Evolutionary conservation across 768 basidiomycete species (phyloP).

Genomic region (Cystofilobasidium macerans): DNA sequence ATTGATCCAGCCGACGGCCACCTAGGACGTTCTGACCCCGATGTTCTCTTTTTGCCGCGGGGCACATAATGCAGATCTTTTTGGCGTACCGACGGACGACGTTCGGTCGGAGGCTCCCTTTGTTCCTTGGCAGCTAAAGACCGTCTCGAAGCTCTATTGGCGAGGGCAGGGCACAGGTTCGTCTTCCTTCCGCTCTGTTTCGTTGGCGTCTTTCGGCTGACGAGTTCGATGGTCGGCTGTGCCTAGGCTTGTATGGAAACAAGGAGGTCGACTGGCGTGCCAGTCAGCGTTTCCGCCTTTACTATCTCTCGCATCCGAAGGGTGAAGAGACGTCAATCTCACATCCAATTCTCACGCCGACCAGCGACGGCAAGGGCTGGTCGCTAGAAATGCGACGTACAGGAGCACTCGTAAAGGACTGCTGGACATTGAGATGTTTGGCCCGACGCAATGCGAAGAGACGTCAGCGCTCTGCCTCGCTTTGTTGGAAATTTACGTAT

Average conservation of each 20-base stretch:
- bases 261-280: conserved; percentile 17
- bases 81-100: background rate
- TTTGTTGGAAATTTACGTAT: background rate
- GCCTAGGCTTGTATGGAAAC: conserved; percentile 13
- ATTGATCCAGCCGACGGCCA: background rate
- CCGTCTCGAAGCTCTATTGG: conserved; percentile 14
- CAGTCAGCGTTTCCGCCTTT: conserved; percentile 15
- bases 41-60: conserved; percentile 17
- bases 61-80: conserved; percentile 16
- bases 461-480: background rate
- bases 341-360: background rate
- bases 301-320: conserved; percentile 11
- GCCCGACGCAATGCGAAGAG: conserved; percentile 10
- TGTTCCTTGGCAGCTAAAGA: conserved; percentile 14
- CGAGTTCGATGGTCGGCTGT: no score
- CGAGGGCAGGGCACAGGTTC: conserved; percentile 19
- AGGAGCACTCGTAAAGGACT: background rate
- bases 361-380: background rate
- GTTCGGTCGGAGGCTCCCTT: background rate
- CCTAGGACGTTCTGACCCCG: conserved; percentile 14
- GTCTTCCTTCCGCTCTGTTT: no score
- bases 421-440: conserved; percentile 20
- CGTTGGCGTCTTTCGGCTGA: no score
- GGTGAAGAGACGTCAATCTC: conserved; percentile 1
- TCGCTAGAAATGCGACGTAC: background rate